Conservation (phyloP, 2,329 filamentous ascomycete genomes). For the Diaporthe batatas region DNA sequence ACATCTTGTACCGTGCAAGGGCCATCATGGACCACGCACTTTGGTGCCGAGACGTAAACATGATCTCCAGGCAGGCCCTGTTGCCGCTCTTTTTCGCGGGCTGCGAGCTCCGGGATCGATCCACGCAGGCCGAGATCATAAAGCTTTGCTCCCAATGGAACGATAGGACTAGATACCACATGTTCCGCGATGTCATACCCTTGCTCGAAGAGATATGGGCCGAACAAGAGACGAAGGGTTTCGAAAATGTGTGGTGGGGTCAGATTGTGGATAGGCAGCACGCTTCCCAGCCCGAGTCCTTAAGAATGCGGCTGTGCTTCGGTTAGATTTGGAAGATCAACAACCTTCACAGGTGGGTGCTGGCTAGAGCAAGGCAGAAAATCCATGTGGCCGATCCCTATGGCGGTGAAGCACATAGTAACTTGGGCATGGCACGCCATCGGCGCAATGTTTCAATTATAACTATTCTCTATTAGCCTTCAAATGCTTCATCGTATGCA, state of each 20-base stretch:
- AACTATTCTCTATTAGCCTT: too few species aligned
- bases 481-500: too few species aligned
- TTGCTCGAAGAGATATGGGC: background rate
- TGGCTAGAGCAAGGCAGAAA: too few species aligned
- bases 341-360: too few species aligned
- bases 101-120: background rate
- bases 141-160: background rate
- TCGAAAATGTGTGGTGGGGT: conserved; percentile 3
- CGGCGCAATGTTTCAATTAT: too few species aligned
- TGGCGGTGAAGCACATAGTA: too few species aligned
- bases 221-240: background rate
- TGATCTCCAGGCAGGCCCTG: background rate
- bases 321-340: too few species aligned
- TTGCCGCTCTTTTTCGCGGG: background rate
- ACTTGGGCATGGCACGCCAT: too few species aligned
- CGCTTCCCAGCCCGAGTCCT: background rate
- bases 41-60: background rate
- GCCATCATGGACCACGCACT: background rate
- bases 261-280: conserved; percentile 1
- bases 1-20: background rate
- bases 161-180: conserved; percentile 1
- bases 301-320: too few species aligned
- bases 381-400: too few species aligned
- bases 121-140: background rate
- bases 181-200: background rate